phyloP scores from a whole-genome alignment of 768 basidiomycete genomes.

The Xerocomellus intermedius region DNA sequence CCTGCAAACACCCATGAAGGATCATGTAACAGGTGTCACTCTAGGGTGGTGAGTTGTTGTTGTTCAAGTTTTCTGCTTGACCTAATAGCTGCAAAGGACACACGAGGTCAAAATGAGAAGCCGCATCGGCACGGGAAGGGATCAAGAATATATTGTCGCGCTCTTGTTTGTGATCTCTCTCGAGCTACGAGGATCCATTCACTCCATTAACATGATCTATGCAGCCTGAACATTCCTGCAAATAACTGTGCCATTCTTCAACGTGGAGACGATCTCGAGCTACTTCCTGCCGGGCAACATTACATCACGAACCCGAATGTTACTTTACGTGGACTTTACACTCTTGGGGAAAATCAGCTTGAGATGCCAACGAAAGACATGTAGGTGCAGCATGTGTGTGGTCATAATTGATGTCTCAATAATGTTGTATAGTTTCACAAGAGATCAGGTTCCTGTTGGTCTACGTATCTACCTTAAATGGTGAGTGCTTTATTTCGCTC shows the following conservation, averaged over 20 bases:
- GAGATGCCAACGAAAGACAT: conserved; percentile 90
- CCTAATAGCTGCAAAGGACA: conserved; percentile 35
- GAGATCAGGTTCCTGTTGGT: conserved; percentile 84
- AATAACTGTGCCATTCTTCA: conserved; percentile 87
- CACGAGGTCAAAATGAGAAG: conserved; percentile 81
- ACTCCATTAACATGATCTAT: neutral
- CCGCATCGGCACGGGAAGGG: conserved; percentile 39
- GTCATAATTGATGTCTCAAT: neutral
- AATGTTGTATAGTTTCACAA: conserved; percentile 57
- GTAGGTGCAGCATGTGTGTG: conserved; percentile 38
- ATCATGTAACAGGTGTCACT: conserved; percentile 56
- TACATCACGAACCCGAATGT: conserved; percentile 84
- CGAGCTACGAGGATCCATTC: neutral
- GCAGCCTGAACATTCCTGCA: conserved; percentile 77
- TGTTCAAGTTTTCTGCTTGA: neutral
- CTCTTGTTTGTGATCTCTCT: conserved; percentile 53
- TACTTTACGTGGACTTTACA: conserved; percentile 75
- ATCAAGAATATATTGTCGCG: conserved; percentile 73
- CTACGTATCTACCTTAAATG: conserved; percentile 84
- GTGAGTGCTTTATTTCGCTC: conserved; percentile 32
- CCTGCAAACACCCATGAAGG: conserved; percentile 56
- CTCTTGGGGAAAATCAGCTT: conserved; percentile 79
- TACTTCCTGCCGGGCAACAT: conserved; percentile 79
- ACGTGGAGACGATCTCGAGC: conserved; percentile 73
- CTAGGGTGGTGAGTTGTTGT: conserved; percentile 51